phyloP scores from a whole-genome alignment of 2,329 filamentous ascomycete genomes.

The Verticillium klebahnii region DNA sequence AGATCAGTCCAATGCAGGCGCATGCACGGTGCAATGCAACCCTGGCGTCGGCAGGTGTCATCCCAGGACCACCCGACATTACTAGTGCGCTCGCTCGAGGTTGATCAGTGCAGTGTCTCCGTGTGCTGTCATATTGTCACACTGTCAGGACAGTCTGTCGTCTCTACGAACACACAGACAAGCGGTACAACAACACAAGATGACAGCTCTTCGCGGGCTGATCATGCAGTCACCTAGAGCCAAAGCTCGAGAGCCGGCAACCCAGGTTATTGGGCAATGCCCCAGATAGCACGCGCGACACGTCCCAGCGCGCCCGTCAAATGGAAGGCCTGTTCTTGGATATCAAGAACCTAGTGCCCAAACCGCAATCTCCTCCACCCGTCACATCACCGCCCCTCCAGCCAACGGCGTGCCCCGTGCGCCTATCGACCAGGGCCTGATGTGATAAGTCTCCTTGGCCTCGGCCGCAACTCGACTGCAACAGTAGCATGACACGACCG shows the following conservation, averaged over 20 bases:
- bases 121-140: not conserved
- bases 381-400: constrained; percentile 11
- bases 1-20: not conserved
- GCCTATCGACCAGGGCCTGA: constrained; percentile 14
- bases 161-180: not conserved
- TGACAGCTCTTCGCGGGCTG: not conserved
- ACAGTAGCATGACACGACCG: not conserved
- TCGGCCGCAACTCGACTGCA: not conserved
- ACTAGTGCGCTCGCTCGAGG: not conserved
- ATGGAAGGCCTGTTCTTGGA: not conserved
- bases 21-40: not conserved
- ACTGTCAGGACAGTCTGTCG: not conserved
- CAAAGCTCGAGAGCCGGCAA: not conserved
- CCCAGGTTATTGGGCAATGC: not conserved
- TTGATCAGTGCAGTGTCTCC: not conserved
- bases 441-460: not conserved
- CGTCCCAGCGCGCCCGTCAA: not conserved
- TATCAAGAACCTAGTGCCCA: not conserved
- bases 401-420: constrained; percentile 14
- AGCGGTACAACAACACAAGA: not conserved
- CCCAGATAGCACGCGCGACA: not conserved
- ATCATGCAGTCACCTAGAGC: not conserved
- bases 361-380: not conserved
- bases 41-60: not conserved
- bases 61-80: not conserved